These are phyloP conservation scores for Magnusiomyces suaveolens DNA, from an alignment of 1,139 yeast genomes.

Conservation along the genomic window DNA sequence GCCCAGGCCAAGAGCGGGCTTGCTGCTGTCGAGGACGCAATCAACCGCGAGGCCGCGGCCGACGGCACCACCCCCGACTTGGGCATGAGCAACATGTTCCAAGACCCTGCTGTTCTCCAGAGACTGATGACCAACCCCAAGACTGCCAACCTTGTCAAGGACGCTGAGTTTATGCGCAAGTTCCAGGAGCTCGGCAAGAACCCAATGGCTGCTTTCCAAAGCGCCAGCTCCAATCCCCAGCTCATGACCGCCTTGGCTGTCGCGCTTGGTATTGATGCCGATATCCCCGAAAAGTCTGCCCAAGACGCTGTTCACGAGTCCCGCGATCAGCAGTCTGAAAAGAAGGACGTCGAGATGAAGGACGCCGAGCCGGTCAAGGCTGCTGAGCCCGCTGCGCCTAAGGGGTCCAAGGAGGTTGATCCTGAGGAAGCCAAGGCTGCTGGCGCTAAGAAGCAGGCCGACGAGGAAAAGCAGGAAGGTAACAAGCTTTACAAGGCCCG, in stretches of 20 bases:
- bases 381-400: slow-evolving; percentile 23
- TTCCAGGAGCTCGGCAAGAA: slow-evolving; percentile 55
- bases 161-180: slow-evolving; percentile 72
- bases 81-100: slow-evolving; percentile 69
- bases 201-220: slow-evolving; percentile 55
- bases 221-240: slow-evolving; percentile 70
- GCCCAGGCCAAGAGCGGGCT: slow-evolving; percentile 85
- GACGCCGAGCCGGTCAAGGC: slow-evolving; percentile 33
- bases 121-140: slow-evolving; percentile 77
- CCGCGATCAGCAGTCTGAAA: slow-evolving; percentile 20
- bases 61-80: slow-evolving; percentile 50
- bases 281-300: slow-evolving; percentile 21
- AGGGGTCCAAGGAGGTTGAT: slow-evolving; percentile 20
- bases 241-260: slow-evolving; percentile 83
- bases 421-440: slow-evolving; percentile 30
- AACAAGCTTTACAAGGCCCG: slow-evolving; percentile 77
- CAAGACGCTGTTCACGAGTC: slow-evolving; percentile 23
- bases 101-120: slow-evolving; percentile 68
- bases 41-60: slow-evolving; percentile 34
- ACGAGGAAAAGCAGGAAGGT: slow-evolving; percentile 74
- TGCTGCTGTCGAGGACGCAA: slow-evolving; percentile 53
- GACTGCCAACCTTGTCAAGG: slow-evolving; percentile 78
- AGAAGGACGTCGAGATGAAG: slow-evolving; percentile 22
- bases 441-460: slow-evolving; percentile 74
- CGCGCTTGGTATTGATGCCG: slow-evolving; percentile 61